These are phyloP conservation scores for Dictyostelium capitatum DNA, from an alignment of 78 protist genomes.

Conservation along the genomic window DNA sequence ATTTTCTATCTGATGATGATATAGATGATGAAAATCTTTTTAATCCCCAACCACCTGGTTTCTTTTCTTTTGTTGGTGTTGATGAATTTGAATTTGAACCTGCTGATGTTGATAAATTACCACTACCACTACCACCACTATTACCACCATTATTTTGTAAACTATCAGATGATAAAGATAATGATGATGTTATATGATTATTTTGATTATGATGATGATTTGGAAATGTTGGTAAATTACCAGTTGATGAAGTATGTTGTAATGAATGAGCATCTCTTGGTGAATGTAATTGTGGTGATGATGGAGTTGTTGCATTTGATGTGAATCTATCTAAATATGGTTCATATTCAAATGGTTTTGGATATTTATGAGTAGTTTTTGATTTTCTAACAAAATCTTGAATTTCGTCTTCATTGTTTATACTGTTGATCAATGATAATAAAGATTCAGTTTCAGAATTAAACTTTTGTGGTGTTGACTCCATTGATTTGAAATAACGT, in stretches of 20 bases:
- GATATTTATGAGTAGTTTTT: conserved; percentile 2
- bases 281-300: conserved; percentile 1
- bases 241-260: not conserved
- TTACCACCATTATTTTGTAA: not conserved
- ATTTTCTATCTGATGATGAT: not conserved
- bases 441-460: not conserved
- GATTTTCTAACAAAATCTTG: conserved; percentile 50
- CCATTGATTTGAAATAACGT: conserved; percentile 30
- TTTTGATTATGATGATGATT: not conserved
- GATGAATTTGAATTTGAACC: not conserved
- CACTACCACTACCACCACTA: not conserved
- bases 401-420: conserved; percentile 46
- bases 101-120: not conserved
- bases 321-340: conserved; percentile 17
- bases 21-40: conserved; percentile 13
- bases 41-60: conserved; percentile 36
- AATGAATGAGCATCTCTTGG: not conserved
- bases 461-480: conserved; percentile 3
- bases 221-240: not conserved
- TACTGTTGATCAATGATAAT: not conserved
- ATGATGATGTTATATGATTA: not conserved
- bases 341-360: conserved; percentile 46
- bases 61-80: conserved; percentile 35
- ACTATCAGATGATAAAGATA: not conserved
- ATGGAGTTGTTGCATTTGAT: not conserved